Base-by-base conservation (phyloP, 345 rosid genomes). In the Gossypium longicalyx region DNA sequence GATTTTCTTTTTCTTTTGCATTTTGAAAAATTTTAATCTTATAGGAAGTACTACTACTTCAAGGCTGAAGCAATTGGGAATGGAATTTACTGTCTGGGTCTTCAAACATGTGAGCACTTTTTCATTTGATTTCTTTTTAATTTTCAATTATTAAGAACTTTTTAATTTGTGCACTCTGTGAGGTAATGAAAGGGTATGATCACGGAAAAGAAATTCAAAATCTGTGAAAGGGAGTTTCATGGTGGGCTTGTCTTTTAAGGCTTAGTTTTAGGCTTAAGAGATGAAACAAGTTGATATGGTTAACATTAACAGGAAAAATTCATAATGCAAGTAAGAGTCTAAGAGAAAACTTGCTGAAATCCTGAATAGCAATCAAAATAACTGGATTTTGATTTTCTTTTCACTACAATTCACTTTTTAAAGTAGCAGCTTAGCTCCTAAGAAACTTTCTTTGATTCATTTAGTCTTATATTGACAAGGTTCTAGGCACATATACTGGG, bases 41-140 rank as follows among this genome's bases (percentile, higher is more conserved):
- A 74, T 77, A 92, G 98, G 98, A 69, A 86, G 20, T 77, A 90
- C 90, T 78, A 92, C 97, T 69, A 94, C 97, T 63, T 85, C 88
- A 76, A 89, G 97, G 89, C 80, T 94, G 85, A 92, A 90, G 88
- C 98, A 91, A 80, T 79, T 92, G 85, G 97, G 98, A 73, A 94
- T 94, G 98, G 98, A 94, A 82, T 94, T 94, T 83, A 89, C 97
- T 45, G 97, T 94, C 64, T 94, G 97, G 98, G 98, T 91, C 75
- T 94, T 94, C 81, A 94, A 94, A 87, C 98, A 94, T 80, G 97
- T 94, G 86, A 89, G 87, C 70, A 53, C 76, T 52, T 64, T 76
- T 44, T 70, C 51, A 34, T 49, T 82, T 67, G 61, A 41, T 77
- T 77, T 74, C 56, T 12, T 9, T 77, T 79, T 27, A 76, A 64